Percentiles rank a stretch among this genome's conserved stretches.
These are phyloP conservation scores for Phalaenopsis equestris DNA, from an alignment of 106 monocot genomes.

Conservation along the genomic window DNA sequence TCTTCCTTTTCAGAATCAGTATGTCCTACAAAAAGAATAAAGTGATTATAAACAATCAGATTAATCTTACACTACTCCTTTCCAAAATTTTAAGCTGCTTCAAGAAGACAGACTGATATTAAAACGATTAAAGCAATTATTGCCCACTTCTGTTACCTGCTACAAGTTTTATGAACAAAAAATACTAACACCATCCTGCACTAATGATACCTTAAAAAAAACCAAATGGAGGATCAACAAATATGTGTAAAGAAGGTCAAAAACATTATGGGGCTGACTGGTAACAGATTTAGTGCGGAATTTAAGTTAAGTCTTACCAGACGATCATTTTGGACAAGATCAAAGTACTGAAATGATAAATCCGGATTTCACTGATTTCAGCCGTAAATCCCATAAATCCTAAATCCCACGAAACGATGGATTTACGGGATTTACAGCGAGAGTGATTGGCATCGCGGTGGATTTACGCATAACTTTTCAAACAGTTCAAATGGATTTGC, in stretches of 20 bases:
- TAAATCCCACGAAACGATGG: too few relatives aligned
- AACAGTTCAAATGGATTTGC: too few relatives aligned
- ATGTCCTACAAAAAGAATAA: constrained; percentile 19
- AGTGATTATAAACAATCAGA: neutral
- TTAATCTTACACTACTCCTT: neutral
- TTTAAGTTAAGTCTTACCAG: too few relatives aligned
- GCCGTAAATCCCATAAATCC: too few relatives aligned
- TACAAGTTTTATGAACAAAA: neutral
- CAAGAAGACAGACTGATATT: neutral
- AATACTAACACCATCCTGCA: neutral
- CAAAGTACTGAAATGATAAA: too few relatives aligned
- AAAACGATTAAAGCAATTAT: neutral
- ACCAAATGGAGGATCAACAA: neutral
- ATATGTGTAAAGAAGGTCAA: neutral
- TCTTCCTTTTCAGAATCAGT: constrained; percentile 16
- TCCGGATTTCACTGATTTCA: too few relatives aligned
- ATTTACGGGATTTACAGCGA: too few relatives aligned
- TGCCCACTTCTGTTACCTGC: neutral
- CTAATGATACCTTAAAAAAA: neutral
- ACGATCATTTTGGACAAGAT: too few relatives aligned
- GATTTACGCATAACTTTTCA: too few relatives aligned
- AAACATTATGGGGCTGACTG: neutral
- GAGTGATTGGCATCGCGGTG: too few relatives aligned
- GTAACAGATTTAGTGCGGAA: too few relatives aligned
- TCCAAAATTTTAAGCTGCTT: neutral